Percentiles rank a stretch among this genome's conserved stretches.
Conservation (phyloP, 2,329 filamentous ascomycete species). For the Pseudogymnoascus sp. region DNA sequence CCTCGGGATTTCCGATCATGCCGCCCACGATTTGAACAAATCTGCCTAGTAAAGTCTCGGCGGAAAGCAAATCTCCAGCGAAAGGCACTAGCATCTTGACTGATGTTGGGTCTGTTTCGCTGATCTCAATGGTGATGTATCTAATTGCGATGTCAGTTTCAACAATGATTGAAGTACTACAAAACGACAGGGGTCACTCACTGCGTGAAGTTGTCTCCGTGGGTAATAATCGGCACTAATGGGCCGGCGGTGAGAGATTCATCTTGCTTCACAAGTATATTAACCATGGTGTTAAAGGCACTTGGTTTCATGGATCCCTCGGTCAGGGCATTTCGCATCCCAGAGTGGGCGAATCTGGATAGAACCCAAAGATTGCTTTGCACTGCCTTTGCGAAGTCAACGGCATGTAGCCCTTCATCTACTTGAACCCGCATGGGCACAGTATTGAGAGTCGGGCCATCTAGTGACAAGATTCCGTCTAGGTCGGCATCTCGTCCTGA, state of each 20-base stretch:
- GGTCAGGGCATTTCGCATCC: conserved; percentile 3
- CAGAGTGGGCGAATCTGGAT: not conserved
- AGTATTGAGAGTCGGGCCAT: conserved; percentile 11
- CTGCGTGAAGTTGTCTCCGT: conserved; percentile 2
- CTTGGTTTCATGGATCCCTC: not conserved
- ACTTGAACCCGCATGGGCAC: conserved; percentile 3
- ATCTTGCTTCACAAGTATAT: conserved; percentile 9
- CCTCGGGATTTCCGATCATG: not conserved
- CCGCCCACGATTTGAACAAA: not conserved
- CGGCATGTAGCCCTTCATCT: not conserved
- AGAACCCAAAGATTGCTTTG: conserved; percentile 2
- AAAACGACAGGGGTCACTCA: not conserved
- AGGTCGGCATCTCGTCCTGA: conserved; percentile 1
- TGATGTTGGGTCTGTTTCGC: conserved; percentile 7
- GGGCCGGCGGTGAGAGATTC: not conserved
- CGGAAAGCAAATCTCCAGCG: not conserved
- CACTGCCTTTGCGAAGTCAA: not conserved
- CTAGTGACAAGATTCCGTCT: conserved; percentile 4
- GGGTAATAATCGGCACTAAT: not conserved
- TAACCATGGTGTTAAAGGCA: conserved; percentile 11
- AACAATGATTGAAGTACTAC: not conserved
- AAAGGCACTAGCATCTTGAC: not conserved
- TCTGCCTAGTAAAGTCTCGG: not conserved
- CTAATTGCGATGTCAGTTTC: not conserved
- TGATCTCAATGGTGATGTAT: conserved; percentile 9